Evolutionary conservation across 345 rosid species (phyloP).

Genomic region (Crucihimalaya himalaica): DNA sequence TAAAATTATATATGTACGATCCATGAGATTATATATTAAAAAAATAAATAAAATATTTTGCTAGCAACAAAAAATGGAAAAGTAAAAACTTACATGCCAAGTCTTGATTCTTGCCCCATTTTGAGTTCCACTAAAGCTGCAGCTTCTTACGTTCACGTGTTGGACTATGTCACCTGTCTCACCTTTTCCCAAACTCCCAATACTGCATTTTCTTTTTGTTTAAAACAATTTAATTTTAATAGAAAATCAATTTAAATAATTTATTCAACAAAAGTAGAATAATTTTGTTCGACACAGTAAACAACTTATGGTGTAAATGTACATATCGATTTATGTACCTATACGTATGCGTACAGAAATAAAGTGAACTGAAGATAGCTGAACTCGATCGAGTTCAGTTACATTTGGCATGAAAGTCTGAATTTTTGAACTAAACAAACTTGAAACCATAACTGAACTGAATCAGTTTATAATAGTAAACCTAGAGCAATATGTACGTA

Average conservation of each 20-base stretch:
- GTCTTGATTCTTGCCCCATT: conserved; percentile 38
- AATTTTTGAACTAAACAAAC: no score
- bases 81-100: conserved; percentile 10
- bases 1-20: background rate
- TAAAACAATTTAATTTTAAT: background rate
- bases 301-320: no score
- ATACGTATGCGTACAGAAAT: no score
- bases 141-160: conserved; percentile 18
- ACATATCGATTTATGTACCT: no score
- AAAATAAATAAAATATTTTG: background rate
- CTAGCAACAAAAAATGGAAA: background rate
- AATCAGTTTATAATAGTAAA: no score
- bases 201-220: background rate
- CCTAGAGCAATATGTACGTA: no score
- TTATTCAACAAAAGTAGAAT: background rate
- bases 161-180: conserved; percentile 8
- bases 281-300: background rate
- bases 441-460: no score
- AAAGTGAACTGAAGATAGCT: no score
- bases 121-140: conserved; percentile 1
- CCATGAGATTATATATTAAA: background rate
- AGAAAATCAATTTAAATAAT: background rate
- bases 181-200: conserved; percentile 30
- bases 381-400: background rate
- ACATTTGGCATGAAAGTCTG: background rate